phyloP scores from a whole-genome alignment of 108 stramenopile species.

The Cyclotella kingstonii region DNA sequence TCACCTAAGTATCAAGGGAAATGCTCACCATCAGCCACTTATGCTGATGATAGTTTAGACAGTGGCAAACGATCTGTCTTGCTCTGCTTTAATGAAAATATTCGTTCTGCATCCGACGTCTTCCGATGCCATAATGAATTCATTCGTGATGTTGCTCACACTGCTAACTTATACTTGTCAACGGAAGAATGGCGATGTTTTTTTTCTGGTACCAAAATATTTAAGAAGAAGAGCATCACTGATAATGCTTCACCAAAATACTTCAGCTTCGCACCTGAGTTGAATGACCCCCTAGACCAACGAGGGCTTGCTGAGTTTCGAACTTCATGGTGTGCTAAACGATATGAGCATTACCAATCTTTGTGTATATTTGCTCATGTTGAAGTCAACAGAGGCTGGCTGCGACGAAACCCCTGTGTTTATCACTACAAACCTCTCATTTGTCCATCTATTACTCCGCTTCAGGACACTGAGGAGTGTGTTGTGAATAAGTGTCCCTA shows the following conservation, averaged over 20 bases:
- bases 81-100: slow-evolving; percentile 89
- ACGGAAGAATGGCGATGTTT: slow-evolving; percentile 79
- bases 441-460: slow-evolving; percentile 54
- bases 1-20: slow-evolving; percentile 21
- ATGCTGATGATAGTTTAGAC: slow-evolving; percentile 34
- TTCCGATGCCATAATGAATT: slow-evolving; percentile 90
- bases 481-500: slow-evolving; percentile 41
- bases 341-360: slow-evolving; percentile 84
- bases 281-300: slow-evolving; percentile 49
- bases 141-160: slow-evolving; percentile 82
- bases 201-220: slow-evolving; percentile 52
- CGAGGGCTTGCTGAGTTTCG: slow-evolving; percentile 68
- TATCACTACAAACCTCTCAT: slow-evolving; percentile 59
- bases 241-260: slow-evolving; percentile 23
- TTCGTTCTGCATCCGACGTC: slow-evolving; percentile 81
- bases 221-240: slow-evolving; percentile 6
- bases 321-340: slow-evolving; percentile 85
- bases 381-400: slow-evolving; percentile 80
- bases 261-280: slow-evolving; percentile 13
- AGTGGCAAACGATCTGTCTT: slow-evolving; percentile 77
- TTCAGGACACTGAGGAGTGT: slow-evolving; percentile 28
- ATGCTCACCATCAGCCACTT: slow-evolving; percentile 22
- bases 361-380: slow-evolving; percentile 84
- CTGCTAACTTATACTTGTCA: slow-evolving; percentile 67
- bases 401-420: slow-evolving; percentile 67